A percentile compares a stretch with the other conserved stretches of the same genome.
Conservation (phyloP, 495 filamentous ascomycete genomes). For the Emericellopsis terricola region DNA sequence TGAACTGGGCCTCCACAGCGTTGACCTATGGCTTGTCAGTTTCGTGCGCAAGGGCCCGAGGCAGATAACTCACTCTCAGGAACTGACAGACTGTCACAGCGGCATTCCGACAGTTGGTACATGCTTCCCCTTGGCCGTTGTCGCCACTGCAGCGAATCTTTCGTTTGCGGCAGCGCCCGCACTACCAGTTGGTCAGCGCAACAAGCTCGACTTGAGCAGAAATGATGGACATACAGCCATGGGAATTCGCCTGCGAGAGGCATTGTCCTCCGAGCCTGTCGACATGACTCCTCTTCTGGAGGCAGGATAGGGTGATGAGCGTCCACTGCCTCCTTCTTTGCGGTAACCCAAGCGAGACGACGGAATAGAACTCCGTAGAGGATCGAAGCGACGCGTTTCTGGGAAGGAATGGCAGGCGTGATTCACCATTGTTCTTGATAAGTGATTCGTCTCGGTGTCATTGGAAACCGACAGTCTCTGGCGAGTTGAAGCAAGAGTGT, state of each 20-base stretch:
- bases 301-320: constrained; percentile 12
- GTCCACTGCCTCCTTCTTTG: constrained; percentile 10
- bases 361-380: not conserved
- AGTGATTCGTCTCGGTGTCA: no score
- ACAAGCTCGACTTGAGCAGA: not conserved
- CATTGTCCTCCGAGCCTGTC: constrained; percentile 15
- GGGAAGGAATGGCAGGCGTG: not conserved
- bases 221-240: constrained; percentile 42
- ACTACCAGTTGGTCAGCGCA: constrained; percentile 29
- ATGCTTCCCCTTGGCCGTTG: constrained; percentile 52
- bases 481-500: no score
- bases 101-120: constrained; percentile 64
- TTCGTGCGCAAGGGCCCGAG: not conserved
- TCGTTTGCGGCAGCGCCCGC: constrained; percentile 73
- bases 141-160: constrained; percentile 97
- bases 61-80: constrained; percentile 42
- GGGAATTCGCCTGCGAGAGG: constrained; percentile 39
- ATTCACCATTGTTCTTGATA: not conserved
- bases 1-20: constrained; percentile 1
- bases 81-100: constrained; percentile 58
- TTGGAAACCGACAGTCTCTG: no score
- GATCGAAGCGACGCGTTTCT: not conserved
- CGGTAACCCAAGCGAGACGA: not conserved
- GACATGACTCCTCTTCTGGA: constrained; percentile 16
- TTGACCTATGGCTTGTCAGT: not conserved